phyloP scores from a whole-genome alignment of 1,284 basidiomycete species.

The Ustilago bromivora region DNA sequence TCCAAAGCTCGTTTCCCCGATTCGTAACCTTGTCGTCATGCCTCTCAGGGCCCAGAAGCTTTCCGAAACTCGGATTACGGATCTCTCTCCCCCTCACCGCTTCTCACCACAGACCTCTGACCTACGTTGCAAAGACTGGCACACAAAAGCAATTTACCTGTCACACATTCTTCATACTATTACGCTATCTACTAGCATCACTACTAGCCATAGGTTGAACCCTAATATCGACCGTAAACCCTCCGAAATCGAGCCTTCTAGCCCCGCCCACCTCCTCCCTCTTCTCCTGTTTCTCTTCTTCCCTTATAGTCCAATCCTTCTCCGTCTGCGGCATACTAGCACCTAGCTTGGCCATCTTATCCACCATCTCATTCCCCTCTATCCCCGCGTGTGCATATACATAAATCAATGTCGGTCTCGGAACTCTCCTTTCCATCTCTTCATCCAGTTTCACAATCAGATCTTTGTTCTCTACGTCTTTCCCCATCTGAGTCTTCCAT shows the following conservation, averaged over 20 bases:
- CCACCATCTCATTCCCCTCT: conserved; percentile 82
- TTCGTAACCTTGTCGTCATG: no score
- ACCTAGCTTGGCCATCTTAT: conserved; percentile 69
- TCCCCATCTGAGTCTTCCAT: conserved; percentile 73
- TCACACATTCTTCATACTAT: no score
- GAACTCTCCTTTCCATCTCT: conserved; percentile 16
- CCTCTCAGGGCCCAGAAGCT: no score
- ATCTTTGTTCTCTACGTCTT: conserved; percentile 76
- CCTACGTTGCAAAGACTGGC: no score
- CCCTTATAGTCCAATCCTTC: not conserved
- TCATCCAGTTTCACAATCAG: conserved; percentile 76
- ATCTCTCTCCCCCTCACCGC: no score
- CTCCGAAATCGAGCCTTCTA: not conserved
- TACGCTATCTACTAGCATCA: no score
- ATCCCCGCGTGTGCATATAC: conserved; percentile 80
- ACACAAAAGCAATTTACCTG: no score
- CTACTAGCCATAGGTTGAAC: no score
- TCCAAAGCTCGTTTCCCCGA: no score
- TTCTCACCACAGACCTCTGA: no score
- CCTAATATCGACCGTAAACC: not conserved
- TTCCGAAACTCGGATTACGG: no score
- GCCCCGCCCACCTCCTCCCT: not conserved
- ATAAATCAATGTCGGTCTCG: conserved; percentile 73
- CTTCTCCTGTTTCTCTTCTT: not conserved
- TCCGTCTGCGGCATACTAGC: conserved; percentile 7